A percentile compares a stretch with the other conserved stretches of the same genome.
Evolutionary conservation across 768 basidiomycete genomes (phyloP).

Genomic region (Amanita pallidorosea): DNA sequence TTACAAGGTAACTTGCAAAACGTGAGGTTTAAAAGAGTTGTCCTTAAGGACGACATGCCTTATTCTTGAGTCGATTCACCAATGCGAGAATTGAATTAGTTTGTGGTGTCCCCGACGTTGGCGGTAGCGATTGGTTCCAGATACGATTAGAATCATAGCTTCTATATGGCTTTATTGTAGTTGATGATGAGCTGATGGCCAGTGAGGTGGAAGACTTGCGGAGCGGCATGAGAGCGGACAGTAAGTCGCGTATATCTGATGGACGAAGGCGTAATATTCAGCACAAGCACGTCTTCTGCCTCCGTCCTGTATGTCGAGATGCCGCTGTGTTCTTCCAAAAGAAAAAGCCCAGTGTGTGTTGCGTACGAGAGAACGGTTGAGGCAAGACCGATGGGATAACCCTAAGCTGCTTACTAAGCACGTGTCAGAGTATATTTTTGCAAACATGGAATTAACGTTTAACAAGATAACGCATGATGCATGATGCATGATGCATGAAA

Average conservation of each 20-base stretch:
- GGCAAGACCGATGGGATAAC: too few species aligned
- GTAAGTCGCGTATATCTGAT: background rate
- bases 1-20: constrained; percentile 65
- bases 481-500: too few species aligned
- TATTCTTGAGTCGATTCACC: constrained; percentile 72
- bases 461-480: too few species aligned
- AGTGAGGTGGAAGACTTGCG: constrained; percentile 4
- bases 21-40: constrained; percentile 2
- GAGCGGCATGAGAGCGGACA: constrained; percentile 2
- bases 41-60: constrained; percentile 33
- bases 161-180: constrained; percentile 2
- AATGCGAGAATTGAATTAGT: constrained; percentile 76
- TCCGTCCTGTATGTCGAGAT: too few species aligned
- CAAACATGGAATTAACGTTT: too few species aligned
- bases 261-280: background rate
- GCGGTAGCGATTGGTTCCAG: background rate
- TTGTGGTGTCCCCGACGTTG: constrained; percentile 42
- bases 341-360: too few species aligned
- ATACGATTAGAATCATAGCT: constrained; percentile 6
- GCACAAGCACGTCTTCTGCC: background rate
- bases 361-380: too few species aligned
- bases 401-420: too few species aligned
- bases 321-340: too few species aligned
- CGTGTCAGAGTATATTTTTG: too few species aligned
- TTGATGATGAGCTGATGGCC: background rate